Conservation (phyloP, 2,329 filamentous ascomycete species). For the Colletotrichum camelliae region DNA sequence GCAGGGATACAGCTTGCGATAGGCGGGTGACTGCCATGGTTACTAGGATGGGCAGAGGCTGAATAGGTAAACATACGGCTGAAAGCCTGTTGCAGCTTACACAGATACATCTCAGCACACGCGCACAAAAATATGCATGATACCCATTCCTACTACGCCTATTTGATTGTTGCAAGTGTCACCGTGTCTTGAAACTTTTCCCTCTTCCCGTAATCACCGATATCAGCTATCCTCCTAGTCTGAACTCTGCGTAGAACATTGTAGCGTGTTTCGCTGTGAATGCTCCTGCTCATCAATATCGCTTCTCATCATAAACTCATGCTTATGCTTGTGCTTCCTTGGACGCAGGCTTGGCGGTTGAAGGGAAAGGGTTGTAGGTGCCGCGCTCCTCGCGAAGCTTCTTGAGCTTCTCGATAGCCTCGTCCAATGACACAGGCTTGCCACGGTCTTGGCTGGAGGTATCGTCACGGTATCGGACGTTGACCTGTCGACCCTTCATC, state of each 20-base stretch:
- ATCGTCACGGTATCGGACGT: constrained; percentile 69
- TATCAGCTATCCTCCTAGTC: background rate
- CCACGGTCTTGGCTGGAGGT: constrained; percentile 66
- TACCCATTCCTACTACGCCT: background rate
- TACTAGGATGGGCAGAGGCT: background rate
- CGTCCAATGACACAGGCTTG: constrained; percentile 61
- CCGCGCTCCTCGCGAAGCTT: constrained; percentile 55
- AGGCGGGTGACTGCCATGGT: background rate
- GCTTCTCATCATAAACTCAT: background rate
- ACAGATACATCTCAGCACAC: background rate
- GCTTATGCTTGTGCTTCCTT: constrained; percentile 26
- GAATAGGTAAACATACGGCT: background rate
- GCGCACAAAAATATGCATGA: constrained; percentile 7
- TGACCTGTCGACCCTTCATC: constrained; percentile 64
- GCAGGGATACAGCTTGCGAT: background rate
- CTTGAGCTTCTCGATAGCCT: constrained; percentile 61
- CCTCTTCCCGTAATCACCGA: background rate
- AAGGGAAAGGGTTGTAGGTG: constrained; percentile 40
- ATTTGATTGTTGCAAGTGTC: background rate
- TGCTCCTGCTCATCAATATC: background rate
- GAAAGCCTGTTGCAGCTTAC: background rate
- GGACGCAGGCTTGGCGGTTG: constrained; percentile 17
- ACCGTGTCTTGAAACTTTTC: background rate
- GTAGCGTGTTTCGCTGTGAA: background rate
- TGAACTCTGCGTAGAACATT: background rate